phyloP scores from a whole-genome alignment of 345 rosid genomes.

The Hirschfeldia incana region DNA sequence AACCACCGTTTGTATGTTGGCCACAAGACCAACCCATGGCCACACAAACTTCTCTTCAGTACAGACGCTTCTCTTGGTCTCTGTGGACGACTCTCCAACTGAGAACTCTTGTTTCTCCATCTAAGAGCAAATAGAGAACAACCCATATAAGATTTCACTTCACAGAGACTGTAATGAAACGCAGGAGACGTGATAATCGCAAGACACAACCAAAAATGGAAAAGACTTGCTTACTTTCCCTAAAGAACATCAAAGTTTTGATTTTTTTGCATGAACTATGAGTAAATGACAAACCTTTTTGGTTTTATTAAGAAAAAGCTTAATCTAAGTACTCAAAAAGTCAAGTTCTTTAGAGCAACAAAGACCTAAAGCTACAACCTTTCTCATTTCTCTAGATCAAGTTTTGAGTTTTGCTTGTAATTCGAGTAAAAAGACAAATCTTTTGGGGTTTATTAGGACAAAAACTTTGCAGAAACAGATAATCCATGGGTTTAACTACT shows the following conservation, averaged over 20 bases:
- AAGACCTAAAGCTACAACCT: not conserved
- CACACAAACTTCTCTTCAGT: constrained; percentile 16
- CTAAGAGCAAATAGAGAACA: not conserved
- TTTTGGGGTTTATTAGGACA: not conserved
- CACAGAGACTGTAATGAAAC: not conserved
- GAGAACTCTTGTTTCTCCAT: constrained; percentile 14
- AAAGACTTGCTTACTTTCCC: not conserved
- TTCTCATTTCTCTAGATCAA: not conserved
- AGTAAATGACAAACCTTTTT: not conserved
- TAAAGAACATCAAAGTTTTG: not conserved
- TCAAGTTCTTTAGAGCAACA: constrained; percentile 8
- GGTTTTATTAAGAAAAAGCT: not conserved
- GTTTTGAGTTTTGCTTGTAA: too few species aligned
- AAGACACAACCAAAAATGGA: not conserved
- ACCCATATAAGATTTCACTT: not conserved
- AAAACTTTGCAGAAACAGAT: not conserved
- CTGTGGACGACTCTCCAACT: not conserved
- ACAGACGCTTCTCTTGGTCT: not conserved
- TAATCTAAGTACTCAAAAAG: not conserved
- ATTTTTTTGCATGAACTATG: not conserved
- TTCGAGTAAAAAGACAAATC: not conserved
- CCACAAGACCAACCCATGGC: constrained; percentile 71
- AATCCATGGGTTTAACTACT: not conserved
- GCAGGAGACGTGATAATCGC: too few species aligned
- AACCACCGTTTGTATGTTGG: constrained; percentile 52